Percentiles rank a stretch among this genome's conserved stretches.
These are phyloP conservation scores for Geosmithia morbida DNA, from an alignment of 2,329 filamentous ascomycete species.

Conservation along the genomic window DNA sequence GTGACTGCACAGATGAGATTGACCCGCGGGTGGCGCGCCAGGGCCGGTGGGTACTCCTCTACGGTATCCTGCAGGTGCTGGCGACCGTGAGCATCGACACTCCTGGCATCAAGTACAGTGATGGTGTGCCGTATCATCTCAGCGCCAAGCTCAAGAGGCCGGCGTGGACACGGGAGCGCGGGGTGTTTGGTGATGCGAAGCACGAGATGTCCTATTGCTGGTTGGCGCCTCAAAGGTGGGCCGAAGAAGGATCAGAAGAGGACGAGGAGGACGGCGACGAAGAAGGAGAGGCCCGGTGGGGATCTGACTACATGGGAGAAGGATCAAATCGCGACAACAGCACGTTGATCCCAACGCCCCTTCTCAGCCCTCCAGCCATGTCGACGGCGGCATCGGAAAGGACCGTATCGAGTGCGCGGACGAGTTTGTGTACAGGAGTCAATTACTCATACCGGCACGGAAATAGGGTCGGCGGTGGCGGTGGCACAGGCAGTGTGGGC, in stretches of 20 bases:
- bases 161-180: slow-evolving; percentile 32
- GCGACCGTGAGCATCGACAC: slow-evolving; percentile 44
- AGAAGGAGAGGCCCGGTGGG: slow-evolving; percentile 1
- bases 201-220: slow-evolving; percentile 36
- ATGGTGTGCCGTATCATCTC: slow-evolving; percentile 41
- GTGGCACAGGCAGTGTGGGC: not conserved
- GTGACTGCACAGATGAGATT: slow-evolving; percentile 31
- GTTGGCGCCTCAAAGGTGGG: slow-evolving; percentile 23
- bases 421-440: not conserved
- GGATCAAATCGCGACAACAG: not conserved
- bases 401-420: not conserved
- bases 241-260: slow-evolving; percentile 4
- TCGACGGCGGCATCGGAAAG: not conserved
- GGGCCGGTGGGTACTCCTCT: slow-evolving; percentile 47
- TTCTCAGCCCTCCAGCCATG: not conserved
- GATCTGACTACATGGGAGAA: not conserved
- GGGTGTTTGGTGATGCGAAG: slow-evolving; percentile 18
- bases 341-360: not conserved
- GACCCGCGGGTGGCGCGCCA: slow-evolving; percentile 40
- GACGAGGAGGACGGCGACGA: slow-evolving; percentile 4
- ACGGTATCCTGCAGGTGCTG: slow-evolving; percentile 44
- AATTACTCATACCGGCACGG: not conserved
- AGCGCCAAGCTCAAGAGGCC: slow-evolving; percentile 36
- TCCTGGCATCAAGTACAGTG: slow-evolving; percentile 33
- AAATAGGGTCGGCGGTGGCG: not conserved